These are phyloP conservation scores for Debaryomyces subglobosus DNA, from an alignment of 1,139 yeast genomes.

Conservation along the genomic window DNA sequence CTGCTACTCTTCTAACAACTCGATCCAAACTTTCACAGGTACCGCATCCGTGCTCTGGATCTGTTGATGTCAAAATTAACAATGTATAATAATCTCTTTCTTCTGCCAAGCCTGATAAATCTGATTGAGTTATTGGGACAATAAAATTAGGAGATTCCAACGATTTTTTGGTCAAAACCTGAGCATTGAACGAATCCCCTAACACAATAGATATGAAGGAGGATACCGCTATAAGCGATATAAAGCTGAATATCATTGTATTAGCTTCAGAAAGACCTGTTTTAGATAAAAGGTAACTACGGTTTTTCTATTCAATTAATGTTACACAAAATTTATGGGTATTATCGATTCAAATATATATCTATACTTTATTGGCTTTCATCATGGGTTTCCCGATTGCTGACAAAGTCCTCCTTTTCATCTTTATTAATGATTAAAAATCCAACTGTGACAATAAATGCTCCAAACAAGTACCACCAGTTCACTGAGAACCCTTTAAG, in stretches of 20 bases:
- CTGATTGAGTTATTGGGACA: slow-evolving; percentile 33
- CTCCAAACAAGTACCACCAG: slow-evolving; percentile 72
- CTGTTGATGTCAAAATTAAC: slow-evolving; percentile 38
- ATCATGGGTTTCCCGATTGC: slow-evolving; percentile 11
- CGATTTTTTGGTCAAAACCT: slow-evolving; percentile 18
- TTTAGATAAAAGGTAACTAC: background rate
- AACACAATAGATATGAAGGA: background rate
- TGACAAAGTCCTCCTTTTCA: slow-evolving; percentile 60
- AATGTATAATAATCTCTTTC: slow-evolving; percentile 43
- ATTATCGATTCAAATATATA: background rate
- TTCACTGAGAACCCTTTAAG: slow-evolving; percentile 67
- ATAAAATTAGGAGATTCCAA: slow-evolving; percentile 22
- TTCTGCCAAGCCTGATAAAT: slow-evolving; percentile 35
- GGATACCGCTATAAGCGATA: slow-evolving; percentile 3
- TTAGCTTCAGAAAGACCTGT: background rate
- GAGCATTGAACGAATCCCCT: slow-evolving; percentile 8
- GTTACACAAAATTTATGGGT: slow-evolving; percentile 4
- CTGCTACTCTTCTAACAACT: slow-evolving; percentile 41
- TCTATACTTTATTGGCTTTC: slow-evolving; percentile 9
- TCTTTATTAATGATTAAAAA: slow-evolving; percentile 81
- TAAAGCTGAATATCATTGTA: background rate
- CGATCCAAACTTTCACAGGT: slow-evolving; percentile 25
- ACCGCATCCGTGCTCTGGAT: slow-evolving; percentile 36
- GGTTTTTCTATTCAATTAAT: background rate
- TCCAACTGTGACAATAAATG: slow-evolving; percentile 75